Evolutionary conservation across 305 asterid species (phyloP).

Genomic region (Ilex paraguariensis): DNA sequence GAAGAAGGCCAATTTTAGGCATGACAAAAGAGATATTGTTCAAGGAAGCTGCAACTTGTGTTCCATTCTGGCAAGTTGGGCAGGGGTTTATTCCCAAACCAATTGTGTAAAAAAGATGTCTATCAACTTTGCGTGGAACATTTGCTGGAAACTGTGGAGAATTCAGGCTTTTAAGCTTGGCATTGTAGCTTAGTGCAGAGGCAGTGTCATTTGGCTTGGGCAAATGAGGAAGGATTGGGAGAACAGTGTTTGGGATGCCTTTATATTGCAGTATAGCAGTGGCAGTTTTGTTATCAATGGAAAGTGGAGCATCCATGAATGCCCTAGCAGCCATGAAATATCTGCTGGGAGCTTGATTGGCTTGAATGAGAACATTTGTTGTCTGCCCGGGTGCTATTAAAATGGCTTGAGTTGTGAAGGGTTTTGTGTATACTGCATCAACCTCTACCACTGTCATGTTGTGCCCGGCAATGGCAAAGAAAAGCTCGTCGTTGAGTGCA

Average conservation of each 20-base stretch:
- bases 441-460: conserved; percentile 54
- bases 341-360: conserved; percentile 36
- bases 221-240: conserved; percentile 27
- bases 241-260: conserved; percentile 26
- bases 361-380: conserved; percentile 47
- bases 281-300: conserved; percentile 52
- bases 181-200: conserved; percentile 28
- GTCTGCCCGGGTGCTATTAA: conserved; percentile 68
- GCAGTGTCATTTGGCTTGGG: conserved; percentile 32
- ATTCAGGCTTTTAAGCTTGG: conserved; percentile 31
- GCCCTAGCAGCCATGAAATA: conserved; percentile 62
- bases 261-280: conserved; percentile 40
- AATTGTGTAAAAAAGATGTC: conserved; percentile 35
- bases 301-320: conserved; percentile 60
- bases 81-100: conserved; percentile 43
- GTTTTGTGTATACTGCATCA: conserved; percentile 65
- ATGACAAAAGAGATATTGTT: conserved; percentile 45
- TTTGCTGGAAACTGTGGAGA: conserved; percentile 35
- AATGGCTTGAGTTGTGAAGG: conserved; percentile 49
- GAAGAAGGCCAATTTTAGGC: conserved; percentile 30
- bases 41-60: conserved; percentile 36
- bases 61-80: conserved; percentile 35
- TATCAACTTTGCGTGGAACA: conserved; percentile 36
- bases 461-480: conserved; percentile 55
- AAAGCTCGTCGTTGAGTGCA: conserved; percentile 55